Evolutionary conservation across 2,329 filamentous ascomycete genomes (phyloP), one percentile per base, ranked within the genome.

Genomic region (Fusarium hostae): DNA sequence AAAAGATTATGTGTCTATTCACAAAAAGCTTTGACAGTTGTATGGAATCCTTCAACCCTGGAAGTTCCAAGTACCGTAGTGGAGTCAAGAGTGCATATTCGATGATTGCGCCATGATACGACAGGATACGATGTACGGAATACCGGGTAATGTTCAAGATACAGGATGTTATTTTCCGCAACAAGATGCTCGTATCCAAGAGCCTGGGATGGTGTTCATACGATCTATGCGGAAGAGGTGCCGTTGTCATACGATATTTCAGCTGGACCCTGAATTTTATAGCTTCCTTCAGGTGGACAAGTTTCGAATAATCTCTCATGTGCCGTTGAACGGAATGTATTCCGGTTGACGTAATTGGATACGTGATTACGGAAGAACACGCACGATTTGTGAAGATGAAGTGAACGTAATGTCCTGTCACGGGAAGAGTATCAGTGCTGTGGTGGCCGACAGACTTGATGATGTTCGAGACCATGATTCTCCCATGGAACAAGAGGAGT

Each of bases 211-310:
- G 40, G 40, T 28, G 11, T 57, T 13, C 50, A 35, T 45, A 43
- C 37, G 26, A 60, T 59, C 26, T 13, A 30, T 24, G 28, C 10
- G 30, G 13, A 30, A 37, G 22, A 35, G 26, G 9, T 61, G 30
- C 22, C 28, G 35, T 37, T 28, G 45, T 65, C 48, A 45, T 68
- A 55, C 57, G 63, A 71, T 68, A 41, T 41, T 24, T 51, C 22
- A 43, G 43, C 48, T 34, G 15, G 30, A 51, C 41, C 63, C 63
- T 56, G 40, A 40, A 39, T 44, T 37, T 24, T 20, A 16, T 39
- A 30, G 30, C 22, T 24, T 47, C 16, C 41, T 44, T 52, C 22
- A 20, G 26, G 37, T 35, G 26, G 60, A 32, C 34, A 51, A 41
- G n/a, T 48, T 37, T 43, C 37, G 34, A 41, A 22, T 12, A 4